Base-by-base conservation (phyloP, 2,329 filamentous ascomycete genomes). In the Metarhizium album region DNA sequence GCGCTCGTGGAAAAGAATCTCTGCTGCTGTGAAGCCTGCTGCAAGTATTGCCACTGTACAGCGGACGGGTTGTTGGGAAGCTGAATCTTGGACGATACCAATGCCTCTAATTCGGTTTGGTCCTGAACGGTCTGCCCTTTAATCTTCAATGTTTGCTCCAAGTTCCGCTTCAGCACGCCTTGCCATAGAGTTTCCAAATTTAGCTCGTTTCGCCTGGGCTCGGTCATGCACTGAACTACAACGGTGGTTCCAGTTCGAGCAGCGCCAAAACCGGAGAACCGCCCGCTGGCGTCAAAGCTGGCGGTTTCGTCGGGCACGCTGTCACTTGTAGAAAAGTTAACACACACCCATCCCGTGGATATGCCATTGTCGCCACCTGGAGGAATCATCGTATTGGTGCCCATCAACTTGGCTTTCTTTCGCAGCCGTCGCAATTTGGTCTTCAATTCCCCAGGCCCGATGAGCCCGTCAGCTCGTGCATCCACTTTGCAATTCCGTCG, bases 321-420 rank as follows among this genome's bases (percentile, higher is more conserved):
- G 42, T 84, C 79, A 1, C 89, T 75, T 16, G 79, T 79, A 4
- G 87, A 88, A 9, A 93, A 78, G 63, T 95, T 94, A 54, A 97
- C 87, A 67, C 93, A 98, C 20, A 98, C 86, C 93, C 93, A 98
- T 9, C 90, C 90, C 1, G 91, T 96, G 13, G 86, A 84, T 48
- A 95, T 87, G 2, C 90, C 91, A 62, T 96, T 88, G 59, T 95
- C 90, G 1, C 77, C 71, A 46, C 77, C 78, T 11, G 80, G 79
- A 5, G 80, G 73, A 45, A 78, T 75, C n/a, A 82, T 81, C 0
- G 81, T 79, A 2, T 82, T 82, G 53, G 79, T 86, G 14, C 87
- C 89, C 58, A 95, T 72, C 54, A 96, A 73, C 65, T 88, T 89
- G 31, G 89, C 86, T 59, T 86, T 84, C 64, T 88, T 87, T 7